phyloP scores from a whole-genome alignment of 2,329 filamentous ascomycete species.

The Paecilomyces sp. region DNA sequence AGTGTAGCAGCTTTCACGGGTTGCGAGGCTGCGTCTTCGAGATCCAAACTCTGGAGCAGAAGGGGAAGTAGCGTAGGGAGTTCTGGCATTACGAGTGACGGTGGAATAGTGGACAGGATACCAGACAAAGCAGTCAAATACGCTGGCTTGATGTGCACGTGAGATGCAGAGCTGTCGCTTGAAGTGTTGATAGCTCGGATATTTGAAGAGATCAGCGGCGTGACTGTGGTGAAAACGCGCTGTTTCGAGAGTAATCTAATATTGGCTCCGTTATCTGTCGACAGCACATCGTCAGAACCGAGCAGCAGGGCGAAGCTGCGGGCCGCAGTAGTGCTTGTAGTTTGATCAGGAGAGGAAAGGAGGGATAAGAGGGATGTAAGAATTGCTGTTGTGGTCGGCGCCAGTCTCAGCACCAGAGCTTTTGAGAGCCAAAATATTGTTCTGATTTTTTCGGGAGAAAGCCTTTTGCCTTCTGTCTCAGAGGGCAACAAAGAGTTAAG shows the following conservation, averaged over 20 bases:
- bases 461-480: conserved; percentile 10
- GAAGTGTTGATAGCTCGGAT: conserved; percentile 39
- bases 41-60: conserved; percentile 57
- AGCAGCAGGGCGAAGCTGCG: conserved; percentile 54
- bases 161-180: conserved; percentile 21
- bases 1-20: conserved; percentile 55
- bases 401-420: conserved; percentile 50
- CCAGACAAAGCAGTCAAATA: conserved; percentile 59
- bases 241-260: conserved; percentile 58
- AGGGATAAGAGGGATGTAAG: conserved; percentile 43
- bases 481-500: conserved; percentile 24
- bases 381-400: conserved; percentile 43
- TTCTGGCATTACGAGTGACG: conserved; percentile 53
- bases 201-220: conserved; percentile 48
- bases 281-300: conserved; percentile 54
- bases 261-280: conserved; percentile 53
- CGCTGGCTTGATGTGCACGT: conserved; percentile 46
- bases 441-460: conserved; percentile 39
- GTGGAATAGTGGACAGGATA: conserved; percentile 53
- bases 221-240: conserved; percentile 53
- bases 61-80: conserved; percentile 52
- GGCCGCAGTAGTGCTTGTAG: conserved; percentile 45
- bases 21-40: conserved; percentile 38
- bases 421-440: conserved; percentile 56
- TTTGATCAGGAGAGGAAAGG: conserved; percentile 36